Evolutionary conservation across 768 basidiomycete genomes (phyloP).

Genomic region (Agaricus sinodeliciosus): DNA sequence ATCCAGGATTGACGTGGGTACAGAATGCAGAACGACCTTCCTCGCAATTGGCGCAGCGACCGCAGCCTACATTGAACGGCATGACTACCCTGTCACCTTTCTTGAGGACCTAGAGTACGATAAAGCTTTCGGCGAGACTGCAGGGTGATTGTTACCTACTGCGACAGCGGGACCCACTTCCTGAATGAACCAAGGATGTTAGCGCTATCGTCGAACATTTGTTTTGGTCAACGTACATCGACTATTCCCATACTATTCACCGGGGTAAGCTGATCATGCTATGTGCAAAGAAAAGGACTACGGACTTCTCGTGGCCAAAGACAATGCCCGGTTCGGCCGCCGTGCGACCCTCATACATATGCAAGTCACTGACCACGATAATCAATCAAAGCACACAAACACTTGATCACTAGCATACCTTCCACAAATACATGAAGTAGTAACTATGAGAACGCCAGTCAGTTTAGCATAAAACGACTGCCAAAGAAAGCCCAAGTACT

Average conservation of each 20-base stretch:
- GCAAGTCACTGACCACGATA: slow-evolving; percentile 31
- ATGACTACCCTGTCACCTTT: slow-evolving; percentile 55
- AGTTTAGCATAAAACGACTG: background rate
- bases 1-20: slow-evolving; percentile 51
- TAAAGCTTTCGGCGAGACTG: background rate
- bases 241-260: slow-evolving; percentile 42
- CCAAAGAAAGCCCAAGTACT: slow-evolving; percentile 18
- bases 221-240: slow-evolving; percentile 23
- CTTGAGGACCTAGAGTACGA: slow-evolving; percentile 32
- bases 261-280: background rate
- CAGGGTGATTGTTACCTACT: slow-evolving; percentile 19
- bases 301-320: slow-evolving; percentile 50
- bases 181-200: slow-evolving; percentile 14
- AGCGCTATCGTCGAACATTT: background rate
- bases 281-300: too few relatives aligned
- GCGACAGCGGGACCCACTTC: slow-evolving; percentile 40
- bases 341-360: slow-evolving; percentile 54
- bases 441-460: slow-evolving; percentile 26
- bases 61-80: slow-evolving; percentile 56
- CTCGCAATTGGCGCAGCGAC: slow-evolving; percentile 51
- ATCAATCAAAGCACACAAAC: background rate
- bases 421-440: slow-evolving; percentile 46
- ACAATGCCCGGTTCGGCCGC: slow-evolving; percentile 42
- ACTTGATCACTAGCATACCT: slow-evolving; percentile 23
- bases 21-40: slow-evolving; percentile 48